Base-by-base conservation (phyloP, 805 yeast genomes). In the Yamadazyma sp. region DNA sequence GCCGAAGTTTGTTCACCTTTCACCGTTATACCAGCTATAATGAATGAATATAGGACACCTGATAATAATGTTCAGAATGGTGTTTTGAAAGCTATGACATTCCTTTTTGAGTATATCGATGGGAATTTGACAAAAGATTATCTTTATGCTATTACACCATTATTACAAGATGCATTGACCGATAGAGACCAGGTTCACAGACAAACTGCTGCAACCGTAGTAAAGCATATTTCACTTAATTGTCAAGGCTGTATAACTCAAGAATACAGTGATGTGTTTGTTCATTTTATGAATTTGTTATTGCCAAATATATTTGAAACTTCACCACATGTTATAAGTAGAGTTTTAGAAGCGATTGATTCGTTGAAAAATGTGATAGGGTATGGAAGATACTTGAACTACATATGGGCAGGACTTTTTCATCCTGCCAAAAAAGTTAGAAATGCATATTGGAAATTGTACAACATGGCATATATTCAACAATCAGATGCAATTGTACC, bases 41-140 rank as follows among this genome's bases (percentile, higher is more conserved):
- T 93, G 95, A 88, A 91, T 58, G 98, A 93, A 58, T 93, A 91
- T 56, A 71, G 94, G 36, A 82, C 86, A 2, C 96, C 96, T 0
- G 97, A 89, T 42, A 77, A 80, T 31, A 88, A 89, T 51, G 96
- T 93, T 5, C 98, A 91, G 58, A 89, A 93, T 57, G 98, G 98
- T 68, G 87, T 93, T 7, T 64, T 93, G 48, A 93, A 93, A 52
- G 86, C 98, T 0, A 62, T 89, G 69, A 73, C 95, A 11, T 93
- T 93, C 50, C 70, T 93, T 74, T 87, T 91, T 60, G 98, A 93
- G 61, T 93, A 91, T 52, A 79, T 87, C 44, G 91, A 91, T 11
- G 84, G 81, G 7, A 26, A 48, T n/a, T 69, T 78, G 63, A 78
- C 95, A 0, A 73, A 76, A 18, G 95, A 86, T 51, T 93, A 93